Evolutionary conservation across 345 rosid genomes (phyloP).

Genomic region (Citrus medica): DNA sequence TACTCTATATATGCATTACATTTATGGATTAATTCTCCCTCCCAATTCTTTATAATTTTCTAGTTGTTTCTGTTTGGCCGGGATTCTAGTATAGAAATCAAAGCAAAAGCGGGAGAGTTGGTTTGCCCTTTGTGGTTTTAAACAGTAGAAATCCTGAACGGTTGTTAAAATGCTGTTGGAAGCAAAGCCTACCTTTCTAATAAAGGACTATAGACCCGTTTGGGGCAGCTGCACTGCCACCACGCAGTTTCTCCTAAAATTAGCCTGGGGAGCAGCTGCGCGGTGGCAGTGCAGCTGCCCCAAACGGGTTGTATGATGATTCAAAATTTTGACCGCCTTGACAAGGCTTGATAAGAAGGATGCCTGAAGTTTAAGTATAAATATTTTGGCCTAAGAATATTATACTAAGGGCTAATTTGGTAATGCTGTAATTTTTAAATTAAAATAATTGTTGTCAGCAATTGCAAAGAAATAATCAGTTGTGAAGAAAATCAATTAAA

Average conservation of each 20-base stretch:
- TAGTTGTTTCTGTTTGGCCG: conserved; percentile 6
- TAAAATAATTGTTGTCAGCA: too few species aligned
- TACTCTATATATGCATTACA: too few species aligned
- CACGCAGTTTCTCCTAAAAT: too few species aligned
- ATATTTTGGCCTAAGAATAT: not conserved
- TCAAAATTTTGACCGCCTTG: conserved; percentile 67
- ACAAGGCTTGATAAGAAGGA: conserved; percentile 61
- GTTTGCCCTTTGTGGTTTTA: conserved; percentile 72
- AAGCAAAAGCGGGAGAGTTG: conserved; percentile 81
- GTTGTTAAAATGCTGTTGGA: conserved; percentile 30
- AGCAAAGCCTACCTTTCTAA: conserved; percentile 73
- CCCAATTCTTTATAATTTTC: not conserved
- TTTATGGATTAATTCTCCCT: not conserved
- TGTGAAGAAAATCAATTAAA: too few species aligned
- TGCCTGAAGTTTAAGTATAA: not conserved
- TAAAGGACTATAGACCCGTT: conserved; percentile 77
- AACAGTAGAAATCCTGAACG: conserved; percentile 68
- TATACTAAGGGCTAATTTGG: too few species aligned
- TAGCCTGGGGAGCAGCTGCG: too few species aligned
- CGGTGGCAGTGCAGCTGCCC: too few species aligned
- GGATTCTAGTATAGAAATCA: conserved; percentile 71
- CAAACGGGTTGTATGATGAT: too few species aligned
- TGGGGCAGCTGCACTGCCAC: too few species aligned
- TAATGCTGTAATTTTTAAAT: too few species aligned
- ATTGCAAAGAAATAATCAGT: too few species aligned